A percentile compares a stretch with the other conserved stretches of the same genome.
Evolutionary conservation across 345 rosid genomes (phyloP).

Genomic region (Lepidium aucheri): DNA sequence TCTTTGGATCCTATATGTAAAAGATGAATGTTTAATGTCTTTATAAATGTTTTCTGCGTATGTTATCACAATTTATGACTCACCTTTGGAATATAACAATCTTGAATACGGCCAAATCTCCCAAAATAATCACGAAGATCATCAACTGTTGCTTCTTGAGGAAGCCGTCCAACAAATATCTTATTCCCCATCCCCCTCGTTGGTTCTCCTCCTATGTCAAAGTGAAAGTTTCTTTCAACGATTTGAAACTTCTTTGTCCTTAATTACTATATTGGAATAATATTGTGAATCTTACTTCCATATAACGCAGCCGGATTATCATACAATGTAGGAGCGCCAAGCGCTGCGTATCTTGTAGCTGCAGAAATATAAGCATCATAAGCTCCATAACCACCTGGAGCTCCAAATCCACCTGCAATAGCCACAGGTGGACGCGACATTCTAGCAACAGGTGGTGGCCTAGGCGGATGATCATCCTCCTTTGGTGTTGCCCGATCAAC

Average conservation of each 20-base stretch:
- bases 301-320: conserved; percentile 71
- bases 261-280: neutral
- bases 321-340: conserved; percentile 90
- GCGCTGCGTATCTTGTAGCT: conserved; percentile 91
- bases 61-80: neutral
- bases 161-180: conserved; percentile 95
- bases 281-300: conserved; percentile 55
- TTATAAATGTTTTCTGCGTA: neutral
- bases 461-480: conserved; percentile 71
- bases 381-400: conserved; percentile 89
- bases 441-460: conserved; percentile 49
- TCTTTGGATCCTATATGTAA: conserved; percentile 69
- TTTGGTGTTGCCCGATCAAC: conserved; percentile 98
- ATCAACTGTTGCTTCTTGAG: conserved; percentile 84
- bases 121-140: conserved; percentile 85
- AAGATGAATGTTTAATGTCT: neutral
- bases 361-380: conserved; percentile 97
- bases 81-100: conserved; percentile 86
- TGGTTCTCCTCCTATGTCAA: conserved; percentile 52
- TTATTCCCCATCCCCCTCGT: conserved; percentile 76
- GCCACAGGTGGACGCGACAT: conserved; percentile 29
- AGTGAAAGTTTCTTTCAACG: conserved; percentile 1
- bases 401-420: conserved; percentile 54
- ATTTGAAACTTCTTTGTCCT: neutral
- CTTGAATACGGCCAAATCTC: conserved; percentile 87